Evolutionary conservation across 1,284 basidiomycete species (phyloP).

Genomic region (Leccinum subrobustum): DNA sequence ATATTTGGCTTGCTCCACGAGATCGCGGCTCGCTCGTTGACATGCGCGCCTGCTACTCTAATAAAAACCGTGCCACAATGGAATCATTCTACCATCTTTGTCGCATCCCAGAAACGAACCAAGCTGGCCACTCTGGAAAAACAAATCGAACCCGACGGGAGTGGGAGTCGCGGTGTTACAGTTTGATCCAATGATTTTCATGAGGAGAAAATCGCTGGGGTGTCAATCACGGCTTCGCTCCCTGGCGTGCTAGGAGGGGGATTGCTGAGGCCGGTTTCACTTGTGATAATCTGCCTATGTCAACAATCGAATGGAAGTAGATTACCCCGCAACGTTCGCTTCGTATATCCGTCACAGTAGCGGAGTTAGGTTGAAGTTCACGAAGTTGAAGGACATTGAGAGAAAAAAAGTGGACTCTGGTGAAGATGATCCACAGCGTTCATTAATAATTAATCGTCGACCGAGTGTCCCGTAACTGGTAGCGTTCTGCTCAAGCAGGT

Average conservation of each 20-base stretch:
- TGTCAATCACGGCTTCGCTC: not conserved
- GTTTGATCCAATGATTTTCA: slow-evolving; percentile 9
- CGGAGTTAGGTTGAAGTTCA: not conserved
- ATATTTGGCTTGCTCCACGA: too few relatives aligned
- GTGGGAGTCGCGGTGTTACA: not conserved
- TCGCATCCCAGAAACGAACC: slow-evolving; percentile 10
- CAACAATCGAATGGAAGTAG: not conserved
- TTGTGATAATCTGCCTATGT: not conserved
- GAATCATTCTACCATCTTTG: not conserved
- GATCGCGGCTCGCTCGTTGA: too few relatives aligned
- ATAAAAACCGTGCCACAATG: not conserved
- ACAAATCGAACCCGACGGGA: slow-evolving; percentile 1
- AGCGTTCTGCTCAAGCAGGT: too few relatives aligned
- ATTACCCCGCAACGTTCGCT: not conserved
- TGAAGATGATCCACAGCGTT: too few relatives aligned
- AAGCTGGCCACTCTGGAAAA: not conserved
- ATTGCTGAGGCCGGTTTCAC: not conserved
- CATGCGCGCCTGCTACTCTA: not conserved
- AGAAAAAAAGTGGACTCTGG: not conserved
- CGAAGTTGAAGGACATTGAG: not conserved
- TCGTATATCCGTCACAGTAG: not conserved
- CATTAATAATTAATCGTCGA: too few relatives aligned
- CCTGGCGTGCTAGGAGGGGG: not conserved
- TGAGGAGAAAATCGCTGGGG: not conserved
- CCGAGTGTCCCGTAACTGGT: too few relatives aligned